Conservation (phyloP, 2,329 filamentous ascomycete species). For the Coniochaeta pulveracea region DNA sequence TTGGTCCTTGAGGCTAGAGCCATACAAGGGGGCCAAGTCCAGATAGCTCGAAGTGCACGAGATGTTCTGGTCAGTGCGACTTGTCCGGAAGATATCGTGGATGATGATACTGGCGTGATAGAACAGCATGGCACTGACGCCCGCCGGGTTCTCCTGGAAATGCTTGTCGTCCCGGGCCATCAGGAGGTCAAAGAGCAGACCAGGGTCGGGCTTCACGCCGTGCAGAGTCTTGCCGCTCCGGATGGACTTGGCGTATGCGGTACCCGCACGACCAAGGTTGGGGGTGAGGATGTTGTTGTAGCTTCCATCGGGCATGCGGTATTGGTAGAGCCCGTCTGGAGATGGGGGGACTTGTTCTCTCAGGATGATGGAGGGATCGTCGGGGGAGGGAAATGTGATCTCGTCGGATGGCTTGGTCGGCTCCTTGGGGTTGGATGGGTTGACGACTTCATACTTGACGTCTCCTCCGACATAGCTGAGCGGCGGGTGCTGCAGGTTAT, state of each 20-base stretch:
- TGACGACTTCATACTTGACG: too few species aligned
- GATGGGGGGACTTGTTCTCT: too few species aligned
- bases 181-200: conserved; percentile 55
- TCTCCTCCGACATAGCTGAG: too few species aligned
- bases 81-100: conserved; percentile 52
- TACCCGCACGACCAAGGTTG: conserved; percentile 50
- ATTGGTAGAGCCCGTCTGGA: too few species aligned
- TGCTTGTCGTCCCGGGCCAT: conserved; percentile 41
- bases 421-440: too few species aligned
- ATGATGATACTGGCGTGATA: conserved; percentile 62
- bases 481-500: too few species aligned
- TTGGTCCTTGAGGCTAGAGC: conserved; percentile 53
- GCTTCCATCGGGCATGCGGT: conserved; percentile 25
- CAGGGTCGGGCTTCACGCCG: conserved; percentile 46
- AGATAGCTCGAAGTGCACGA: conserved; percentile 65
- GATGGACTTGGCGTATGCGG: conserved; percentile 60
- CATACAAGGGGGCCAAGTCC: conserved; percentile 63
- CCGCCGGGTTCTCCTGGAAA: conserved; percentile 56
- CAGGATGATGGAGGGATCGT: too few species aligned
- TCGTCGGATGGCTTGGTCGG: too few species aligned
- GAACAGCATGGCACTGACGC: conserved; percentile 66
- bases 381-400: too few species aligned
- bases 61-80: conserved; percentile 48
- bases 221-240: conserved; percentile 43
- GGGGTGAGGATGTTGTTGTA: conserved; percentile 50